phyloP scores from a whole-genome alignment of 441 rosid species.

The Arabidopsis lyrata region DNA sequence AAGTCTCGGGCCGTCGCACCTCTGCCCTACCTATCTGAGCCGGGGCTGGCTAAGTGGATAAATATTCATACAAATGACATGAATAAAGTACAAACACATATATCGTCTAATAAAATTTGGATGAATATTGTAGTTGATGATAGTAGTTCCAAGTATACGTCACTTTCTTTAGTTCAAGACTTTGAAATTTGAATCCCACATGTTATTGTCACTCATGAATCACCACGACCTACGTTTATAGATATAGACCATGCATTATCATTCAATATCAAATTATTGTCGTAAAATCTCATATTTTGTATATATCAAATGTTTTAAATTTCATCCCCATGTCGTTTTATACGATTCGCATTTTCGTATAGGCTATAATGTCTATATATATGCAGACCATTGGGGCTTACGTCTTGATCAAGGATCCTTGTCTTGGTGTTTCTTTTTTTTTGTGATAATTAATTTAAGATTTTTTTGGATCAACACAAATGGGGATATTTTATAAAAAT shows the following conservation, averaged over 20 bases:
- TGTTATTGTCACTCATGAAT: conserved; percentile 36
- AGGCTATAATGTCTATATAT: conserved; percentile 24
- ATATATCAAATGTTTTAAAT: background rate
- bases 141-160: conserved; percentile 27
- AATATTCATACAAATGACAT: background rate
- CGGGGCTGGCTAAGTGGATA: background rate
- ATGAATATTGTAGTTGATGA: conserved; percentile 11
- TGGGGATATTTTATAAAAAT: background rate
- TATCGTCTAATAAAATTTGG: background rate
- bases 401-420: conserved; percentile 32
- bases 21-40: too few relatives aligned
- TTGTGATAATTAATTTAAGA: background rate
- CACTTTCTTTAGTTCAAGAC: conserved; percentile 33
- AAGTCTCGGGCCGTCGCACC: too few relatives aligned
- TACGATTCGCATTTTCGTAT: conserved; percentile 11
- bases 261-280: background rate
- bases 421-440: background rate
- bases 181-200: conserved; percentile 38
- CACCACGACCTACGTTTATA: conserved; percentile 17
- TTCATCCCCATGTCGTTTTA: conserved; percentile 1
- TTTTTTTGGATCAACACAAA: conserved; percentile 1
- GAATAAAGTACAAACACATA: background rate
- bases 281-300: conserved; percentile 19
- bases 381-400: conserved; percentile 32
- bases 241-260: conserved; percentile 30